Base-by-base conservation (phyloP, 2,329 filamentous ascomycete genomes). In the Pseudogymnoascus sp. region DNA sequence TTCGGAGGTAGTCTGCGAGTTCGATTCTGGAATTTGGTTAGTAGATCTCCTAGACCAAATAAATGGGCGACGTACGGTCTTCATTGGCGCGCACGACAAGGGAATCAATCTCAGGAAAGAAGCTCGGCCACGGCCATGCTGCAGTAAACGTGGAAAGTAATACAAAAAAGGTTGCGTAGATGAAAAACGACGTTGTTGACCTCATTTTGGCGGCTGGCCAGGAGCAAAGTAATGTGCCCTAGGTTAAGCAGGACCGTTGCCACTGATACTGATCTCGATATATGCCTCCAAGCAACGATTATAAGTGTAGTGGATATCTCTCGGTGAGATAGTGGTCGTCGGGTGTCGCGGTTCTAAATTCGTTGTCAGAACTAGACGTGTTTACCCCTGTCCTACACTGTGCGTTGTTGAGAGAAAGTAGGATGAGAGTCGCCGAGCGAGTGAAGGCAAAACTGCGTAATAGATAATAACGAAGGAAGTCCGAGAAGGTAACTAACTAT, bases 41-140 rank as follows among this genome's bases (percentile, higher is more conserved):
- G 49, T 8, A 33, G 31, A 55, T 55, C 5, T 55, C 23, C 28
- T 9, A 55, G 9, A 55, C 9, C n/a, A 55, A 55, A 33, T n/a
- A 35, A 55, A 55, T 33, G 49, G 16, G 4, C 28, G 18, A 55
- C 28, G n/a, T 55, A 55, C 49, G 8, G 49, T 18, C 16, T 14
- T 55, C 16, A 7, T 55, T 16, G 16, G 49, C 49, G 49, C 69
- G 64, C 59, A 81, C 82, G 41, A 86, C 74, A 37, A 88, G 70
- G 12, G 79, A 71, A 66, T 85, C 80, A 37, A 79, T 58, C 11
- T 81, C 78, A 16, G 83, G 83, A 38, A 86, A 74, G 79, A 81
- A 85, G 65, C 72, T 74, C 18, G 83, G 80, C 83, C 83, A 86
- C 63, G 79, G 83, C 61, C 81, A 78, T n/a, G 79, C 78, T 23